Evolutionary conservation across 495 filamentous ascomycete genomes (phyloP), one percentile per base, ranked within the genome.

Genomic region (Penicillium goetzii): DNA sequence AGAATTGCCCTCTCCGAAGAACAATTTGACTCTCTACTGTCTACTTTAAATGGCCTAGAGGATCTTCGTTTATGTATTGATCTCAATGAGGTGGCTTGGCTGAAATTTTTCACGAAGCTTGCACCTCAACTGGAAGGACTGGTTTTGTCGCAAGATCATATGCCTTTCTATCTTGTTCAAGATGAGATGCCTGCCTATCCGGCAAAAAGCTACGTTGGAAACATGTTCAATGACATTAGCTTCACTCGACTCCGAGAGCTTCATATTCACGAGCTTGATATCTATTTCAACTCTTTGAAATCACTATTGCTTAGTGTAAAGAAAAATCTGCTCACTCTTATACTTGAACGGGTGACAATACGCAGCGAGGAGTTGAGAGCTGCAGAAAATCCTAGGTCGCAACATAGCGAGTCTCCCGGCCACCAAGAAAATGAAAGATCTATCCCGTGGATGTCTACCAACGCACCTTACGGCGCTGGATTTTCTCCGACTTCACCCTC

Each of bases 101-200:
- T 58, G 54, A 52, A 52, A 41, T 9, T 58, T 33, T 41, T 58
- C 55, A 63, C 6, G 41, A 63, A 58, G 34, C 33, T 63, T 52
- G 61, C 61, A 51, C 45, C 61, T 58, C 53, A 63, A 52, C 55
- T 63, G 25, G 26, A 63, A 53, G n/a, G 12, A 63, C 61, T 63
- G 23, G 15, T 12, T 28, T 43, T 63, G 34, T 63, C 61, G 45
- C 54, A 51, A 58, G 33, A 53, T 51, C 55, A 63, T 58, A 40
- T 40, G 38, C 38, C 38, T 40, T 40, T 40, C 17, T 40, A 40
- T 40, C 38, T 40, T 40, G 38, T 40, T 40, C 38, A 40, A 40
- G 38, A 40, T 40, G 38, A 40, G 38, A 40, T n/a, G 38, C 38
- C 38, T 40, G 38, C 38, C 38, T 40, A 40, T 40, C 38, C 38